These are phyloP conservation scores for Chamaecrista fasciculata DNA, from an alignment of 306 rosid genomes.

Conservation along the genomic window DNA sequence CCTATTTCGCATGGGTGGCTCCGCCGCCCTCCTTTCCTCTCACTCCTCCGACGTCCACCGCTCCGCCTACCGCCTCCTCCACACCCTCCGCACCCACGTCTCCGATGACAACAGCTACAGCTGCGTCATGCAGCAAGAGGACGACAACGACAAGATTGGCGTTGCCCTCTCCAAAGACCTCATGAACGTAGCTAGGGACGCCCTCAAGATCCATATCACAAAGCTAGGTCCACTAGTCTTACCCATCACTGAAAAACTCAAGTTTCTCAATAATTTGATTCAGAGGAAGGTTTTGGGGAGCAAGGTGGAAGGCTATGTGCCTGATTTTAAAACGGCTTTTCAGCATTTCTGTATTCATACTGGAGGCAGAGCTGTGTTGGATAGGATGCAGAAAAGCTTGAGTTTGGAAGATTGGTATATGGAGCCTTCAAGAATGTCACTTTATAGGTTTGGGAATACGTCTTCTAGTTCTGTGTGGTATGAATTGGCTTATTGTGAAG, in stretches of 20 bases:
- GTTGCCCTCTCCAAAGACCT: constrained; percentile 26
- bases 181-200: constrained; percentile 22
- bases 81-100: constrained; percentile 28
- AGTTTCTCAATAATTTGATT: constrained; percentile 4
- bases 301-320: constrained; percentile 16
- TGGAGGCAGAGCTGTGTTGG: constrained; percentile 30
- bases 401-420: constrained; percentile 24
- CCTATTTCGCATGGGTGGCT: constrained; percentile 34
- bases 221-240: constrained; percentile 20
- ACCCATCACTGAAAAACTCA: constrained; percentile 26
- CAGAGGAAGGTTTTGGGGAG: not conserved
- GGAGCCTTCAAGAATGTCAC: constrained; percentile 36
- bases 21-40: constrained; percentile 37
- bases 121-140: constrained; percentile 28
- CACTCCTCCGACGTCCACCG: not conserved
- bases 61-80: constrained; percentile 26
- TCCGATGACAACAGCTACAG: constrained; percentile 25
- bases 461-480: constrained; percentile 39
- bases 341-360: constrained; percentile 32
- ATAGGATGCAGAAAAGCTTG: constrained; percentile 20
- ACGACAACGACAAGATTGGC: constrained; percentile 13
- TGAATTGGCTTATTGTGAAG: constrained; percentile 29
- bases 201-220: constrained; percentile 23
- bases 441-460: constrained; percentile 33
- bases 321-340: constrained; percentile 29